Evolutionary conservation across 805 yeast species (phyloP), one percentile per base, ranked within the genome.

Genomic region (Wickerhamomyces mucosus): DNA sequence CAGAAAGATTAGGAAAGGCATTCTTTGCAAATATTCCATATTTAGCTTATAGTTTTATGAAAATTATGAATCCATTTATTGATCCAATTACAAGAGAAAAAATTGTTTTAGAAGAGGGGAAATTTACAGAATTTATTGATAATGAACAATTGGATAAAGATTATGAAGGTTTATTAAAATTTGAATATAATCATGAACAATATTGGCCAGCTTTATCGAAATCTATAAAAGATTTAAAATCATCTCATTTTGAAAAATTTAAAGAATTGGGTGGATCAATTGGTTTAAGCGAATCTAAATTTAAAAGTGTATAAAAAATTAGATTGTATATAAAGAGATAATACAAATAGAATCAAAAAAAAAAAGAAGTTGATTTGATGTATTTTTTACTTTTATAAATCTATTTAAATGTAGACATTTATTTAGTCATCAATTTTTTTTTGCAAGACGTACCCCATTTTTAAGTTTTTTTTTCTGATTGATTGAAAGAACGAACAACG

Each of bases 31-130:
- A 89, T 55, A 84, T 89, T 41, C 96, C 96, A 6, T 78, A 89
- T 69, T 60, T 86, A 31, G 96, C 86, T 7, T 80, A 94, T 79
- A 75, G 94, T 8, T 89, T 92, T 47, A 62, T 89, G 42, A 86
- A 82, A 59, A 61, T 89, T 40, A 85, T 89, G 38, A 81, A 80
- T 47, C 97, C 97, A 4, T 89, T 92, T 54, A 88, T 89, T 41
- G 97, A 92, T 52, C 96, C 97, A 6, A 61, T 82, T 50, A 92
- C 98, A 3, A 68, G 94, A 40, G 95, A 85, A 56, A 89, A 92
- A 59, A 69, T 89, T 40, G 89, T 86, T 5, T 89, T 74, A 51
- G 92, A 83, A 53, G 26, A 23, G 15, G 15, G 9, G 13, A 8
- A 23, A 23, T 7, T 23, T 11, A 82, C 85, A 45, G 94, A 95